These are phyloP conservation scores for Coprinopsis marcescibilis DNA, from an alignment of 768 basidiomycete species.

Conservation along the genomic window DNA sequence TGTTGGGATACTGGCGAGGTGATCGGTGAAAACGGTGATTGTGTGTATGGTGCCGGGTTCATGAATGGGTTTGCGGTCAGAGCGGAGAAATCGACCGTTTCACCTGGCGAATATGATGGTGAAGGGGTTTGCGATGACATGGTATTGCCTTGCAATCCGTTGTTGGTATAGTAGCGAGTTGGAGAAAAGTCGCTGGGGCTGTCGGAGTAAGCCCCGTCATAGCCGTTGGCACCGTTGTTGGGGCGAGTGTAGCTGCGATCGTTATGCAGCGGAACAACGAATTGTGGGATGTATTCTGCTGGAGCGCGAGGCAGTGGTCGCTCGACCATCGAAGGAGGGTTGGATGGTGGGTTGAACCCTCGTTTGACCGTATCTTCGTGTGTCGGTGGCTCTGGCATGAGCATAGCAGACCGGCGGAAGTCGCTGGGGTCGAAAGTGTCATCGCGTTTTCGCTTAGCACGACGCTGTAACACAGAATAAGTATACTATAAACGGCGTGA, in stretches of 20 bases:
- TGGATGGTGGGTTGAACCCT: constrained; percentile 48
- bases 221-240: too few species aligned
- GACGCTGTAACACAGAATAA: constrained; percentile 44
- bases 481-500: constrained; percentile 18
- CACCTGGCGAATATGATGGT: too few species aligned
- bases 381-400: constrained; percentile 49
- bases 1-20: constrained; percentile 26
- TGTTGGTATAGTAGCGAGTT: too few species aligned
- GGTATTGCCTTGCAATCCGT: too few species aligned
- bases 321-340: constrained; percentile 63
- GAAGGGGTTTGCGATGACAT: too few species aligned
- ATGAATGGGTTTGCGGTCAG: constrained; percentile 32
- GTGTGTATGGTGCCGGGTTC: constrained; percentile 27
- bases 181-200: too few species aligned
- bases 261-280: constrained; percentile 15
- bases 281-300: constrained; percentile 29
- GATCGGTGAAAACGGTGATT: constrained; percentile 22
- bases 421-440: constrained; percentile 46
- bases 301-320: constrained; percentile 29
- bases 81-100: constrained; percentile 23
- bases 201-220: too few species aligned
- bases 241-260: too few species aligned
- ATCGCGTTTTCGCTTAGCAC: constrained; percentile 33
- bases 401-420: constrained; percentile 61
- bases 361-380: constrained; percentile 33